These are phyloP conservation scores for Komagataella pastoris DNA, from an alignment of 805 yeast species.

Conservation along the genomic window DNA sequence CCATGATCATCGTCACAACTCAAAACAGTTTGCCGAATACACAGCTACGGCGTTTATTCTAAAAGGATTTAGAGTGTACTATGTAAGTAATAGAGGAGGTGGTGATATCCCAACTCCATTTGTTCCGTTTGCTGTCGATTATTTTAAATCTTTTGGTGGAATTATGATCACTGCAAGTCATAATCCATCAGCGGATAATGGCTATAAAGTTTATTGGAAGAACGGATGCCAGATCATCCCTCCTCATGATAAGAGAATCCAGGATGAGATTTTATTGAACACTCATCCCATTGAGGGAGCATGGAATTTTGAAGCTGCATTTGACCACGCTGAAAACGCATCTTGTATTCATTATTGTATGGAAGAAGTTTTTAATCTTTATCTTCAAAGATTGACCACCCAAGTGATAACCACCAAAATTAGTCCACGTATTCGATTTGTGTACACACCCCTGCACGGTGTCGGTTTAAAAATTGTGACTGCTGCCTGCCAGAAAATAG, in stretches of 20 bases:
- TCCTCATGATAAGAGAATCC: constrained; percentile 73
- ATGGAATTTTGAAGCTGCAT: constrained; percentile 27
- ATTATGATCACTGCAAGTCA: constrained; percentile 91
- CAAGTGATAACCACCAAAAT: constrained; percentile 19
- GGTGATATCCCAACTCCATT: constrained; percentile 67
- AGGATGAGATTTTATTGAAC: constrained; percentile 45
- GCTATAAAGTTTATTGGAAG: constrained; percentile 85
- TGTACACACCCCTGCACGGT: constrained; percentile 95
- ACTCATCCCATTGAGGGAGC: constrained; percentile 45
- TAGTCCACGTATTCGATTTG: constrained; percentile 31
- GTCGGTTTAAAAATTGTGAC: constrained; percentile 48
- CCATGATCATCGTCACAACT: constrained; percentile 82
- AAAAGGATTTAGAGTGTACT: constrained; percentile 59
- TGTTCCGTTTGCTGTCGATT: constrained; percentile 78
- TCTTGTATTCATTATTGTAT: constrained; percentile 23
- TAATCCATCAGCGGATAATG: constrained; percentile 78
- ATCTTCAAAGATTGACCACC: constrained; percentile 19
- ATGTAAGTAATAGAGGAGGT: constrained; percentile 26
- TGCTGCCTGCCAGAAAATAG: constrained; percentile 12
- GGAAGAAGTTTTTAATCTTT: constrained; percentile 25
- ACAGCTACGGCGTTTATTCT: constrained; percentile 63
- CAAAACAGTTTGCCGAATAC: constrained; percentile 65
- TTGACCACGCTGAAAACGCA: constrained; percentile 6
- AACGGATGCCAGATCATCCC: constrained; percentile 96
- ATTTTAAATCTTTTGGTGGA: constrained; percentile 55